A percentile compares a stretch with the other conserved stretches of the same genome.
These are phyloP conservation scores for Capsicum chinense DNA, from an alignment of 257 asterid species.

Conservation along the genomic window DNA sequence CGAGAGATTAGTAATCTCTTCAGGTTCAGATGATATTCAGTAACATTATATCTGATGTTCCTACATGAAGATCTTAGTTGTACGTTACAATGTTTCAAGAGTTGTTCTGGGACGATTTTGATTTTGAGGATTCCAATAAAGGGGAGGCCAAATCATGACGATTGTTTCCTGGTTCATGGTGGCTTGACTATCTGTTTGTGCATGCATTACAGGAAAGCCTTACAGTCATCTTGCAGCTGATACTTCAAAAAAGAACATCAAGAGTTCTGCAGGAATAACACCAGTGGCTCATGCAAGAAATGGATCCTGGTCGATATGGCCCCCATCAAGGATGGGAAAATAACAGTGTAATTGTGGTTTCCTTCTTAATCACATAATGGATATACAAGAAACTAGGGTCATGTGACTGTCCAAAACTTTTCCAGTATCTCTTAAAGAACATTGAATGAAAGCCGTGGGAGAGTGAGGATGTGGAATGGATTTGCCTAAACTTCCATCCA, in stretches of 20 bases:
- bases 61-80: conserved; percentile 38
- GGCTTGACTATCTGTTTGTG: conserved; percentile 67
- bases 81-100: conserved; percentile 41
- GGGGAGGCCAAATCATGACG: conserved; percentile 54
- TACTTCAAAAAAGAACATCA: conserved; percentile 56
- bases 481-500: conserved; percentile 75
- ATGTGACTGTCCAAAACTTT: conserved; percentile 73
- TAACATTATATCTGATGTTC: conserved; percentile 38
- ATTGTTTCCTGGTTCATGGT: conserved; percentile 50
- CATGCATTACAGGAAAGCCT: conserved; percentile 81
- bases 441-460: conserved; percentile 89
- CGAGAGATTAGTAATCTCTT: conserved; percentile 32
- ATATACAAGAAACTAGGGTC: conserved; percentile 81
- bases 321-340: conserved; percentile 99
- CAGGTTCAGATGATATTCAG: conserved; percentile 34
- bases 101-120: conserved; percentile 48
- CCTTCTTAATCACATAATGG: conserved; percentile 98
- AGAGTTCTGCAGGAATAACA: conserved; percentile 60
- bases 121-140: conserved; percentile 54
- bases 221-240: conserved; percentile 68
- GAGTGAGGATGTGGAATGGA: conserved; percentile 99
- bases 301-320: conserved; percentile 99
- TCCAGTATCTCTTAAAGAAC: conserved; percentile 85
- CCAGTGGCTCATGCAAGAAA: conserved; percentile 57
- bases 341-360: conserved; percentile 99